phyloP scores from a whole-genome alignment of 2,329 filamentous ascomycete genomes.

The Chrysoporthe austroafricana region DNA sequence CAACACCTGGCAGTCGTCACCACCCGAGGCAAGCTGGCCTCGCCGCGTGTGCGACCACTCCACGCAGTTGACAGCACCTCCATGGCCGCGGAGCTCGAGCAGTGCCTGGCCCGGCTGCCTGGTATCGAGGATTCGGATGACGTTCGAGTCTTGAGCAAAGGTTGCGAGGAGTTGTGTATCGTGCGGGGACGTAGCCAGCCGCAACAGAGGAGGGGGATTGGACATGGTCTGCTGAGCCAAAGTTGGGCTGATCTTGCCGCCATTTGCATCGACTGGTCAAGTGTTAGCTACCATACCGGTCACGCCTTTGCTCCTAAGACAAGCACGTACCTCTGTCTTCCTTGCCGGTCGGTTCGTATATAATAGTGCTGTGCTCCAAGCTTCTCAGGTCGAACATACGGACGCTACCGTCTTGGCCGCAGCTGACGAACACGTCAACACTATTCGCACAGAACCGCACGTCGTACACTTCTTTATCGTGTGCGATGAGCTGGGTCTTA shows the following conservation, averaged over 20 bases:
- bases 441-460: slow-evolving; percentile 97
- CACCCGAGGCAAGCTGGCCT: slow-evolving; percentile 88
- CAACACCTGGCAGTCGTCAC: slow-evolving; percentile 87
- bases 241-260: slow-evolving; percentile 71
- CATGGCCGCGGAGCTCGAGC: slow-evolving; percentile 88
- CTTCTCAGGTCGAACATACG: slow-evolving; percentile 98
- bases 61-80: slow-evolving; percentile 83
- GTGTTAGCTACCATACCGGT: neutral
- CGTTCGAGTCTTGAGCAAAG: slow-evolving; percentile 88
- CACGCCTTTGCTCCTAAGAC: slow-evolving; percentile 13
- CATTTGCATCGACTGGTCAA: slow-evolving; percentile 51
- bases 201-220: slow-evolving; percentile 76
- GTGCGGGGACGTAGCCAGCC: slow-evolving; percentile 88
- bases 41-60: slow-evolving; percentile 92
- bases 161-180: slow-evolving; percentile 96
- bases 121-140: slow-evolving; percentile 94
- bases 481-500: slow-evolving; percentile 96
- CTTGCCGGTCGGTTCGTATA: slow-evolving; percentile 95
- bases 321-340: slow-evolving; percentile 65
- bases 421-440: slow-evolving; percentile 98
- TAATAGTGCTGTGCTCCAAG: slow-evolving; percentile 97
- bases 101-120: slow-evolving; percentile 94
- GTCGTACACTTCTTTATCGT: slow-evolving; percentile 99
- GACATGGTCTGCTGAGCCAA: slow-evolving; percentile 77
- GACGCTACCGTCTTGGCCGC: slow-evolving; percentile 95